These are phyloP conservation scores for Verticillium dahliae DNA, from an alignment of 2,329 filamentous ascomycete genomes.

Conservation along the genomic window DNA sequence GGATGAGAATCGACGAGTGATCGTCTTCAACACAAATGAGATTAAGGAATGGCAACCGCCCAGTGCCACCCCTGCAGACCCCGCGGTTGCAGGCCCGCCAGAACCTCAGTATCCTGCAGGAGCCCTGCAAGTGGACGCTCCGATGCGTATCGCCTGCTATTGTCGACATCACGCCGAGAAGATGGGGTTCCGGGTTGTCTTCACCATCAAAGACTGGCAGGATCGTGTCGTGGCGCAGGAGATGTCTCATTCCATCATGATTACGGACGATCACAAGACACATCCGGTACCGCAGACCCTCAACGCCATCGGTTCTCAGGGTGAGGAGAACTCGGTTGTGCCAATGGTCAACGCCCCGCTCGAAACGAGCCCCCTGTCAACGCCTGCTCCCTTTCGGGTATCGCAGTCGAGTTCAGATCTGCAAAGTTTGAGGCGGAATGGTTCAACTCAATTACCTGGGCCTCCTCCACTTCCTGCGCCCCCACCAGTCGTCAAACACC, in stretches of 20 bases:
- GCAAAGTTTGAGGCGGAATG: conserved; percentile 28
- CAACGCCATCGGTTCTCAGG: not conserved
- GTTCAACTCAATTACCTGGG: not conserved
- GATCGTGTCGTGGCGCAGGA: conserved; percentile 76
- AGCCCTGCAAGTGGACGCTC: conserved; percentile 72
- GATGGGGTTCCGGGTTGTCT: conserved; percentile 84
- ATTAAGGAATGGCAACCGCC: conserved; percentile 72
- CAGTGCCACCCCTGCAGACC: conserved; percentile 23
- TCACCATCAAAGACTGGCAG: conserved; percentile 80
- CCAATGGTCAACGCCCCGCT: conserved; percentile 7
- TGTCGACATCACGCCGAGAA: conserved; percentile 95
- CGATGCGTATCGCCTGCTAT: conserved; percentile 96
- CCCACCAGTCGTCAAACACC: conserved; percentile 30
- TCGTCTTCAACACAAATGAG: conserved; percentile 88
- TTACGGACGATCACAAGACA: conserved; percentile 97
- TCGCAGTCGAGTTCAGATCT: conserved; percentile 60
- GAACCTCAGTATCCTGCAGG: conserved; percentile 41
- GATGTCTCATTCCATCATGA: conserved; percentile 85
- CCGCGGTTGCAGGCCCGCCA: conserved; percentile 31
- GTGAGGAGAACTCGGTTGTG: not conserved
- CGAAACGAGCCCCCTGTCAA: conserved; percentile 22
- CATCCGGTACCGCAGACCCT: conserved; percentile 39
- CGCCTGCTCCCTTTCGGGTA: conserved; percentile 40
- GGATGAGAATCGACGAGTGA: conserved; percentile 72
- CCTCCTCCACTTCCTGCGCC: conserved; percentile 35